Evolutionary conservation across 768 basidiomycete genomes (phyloP).

Genomic region (Cubamyces sp.): DNA sequence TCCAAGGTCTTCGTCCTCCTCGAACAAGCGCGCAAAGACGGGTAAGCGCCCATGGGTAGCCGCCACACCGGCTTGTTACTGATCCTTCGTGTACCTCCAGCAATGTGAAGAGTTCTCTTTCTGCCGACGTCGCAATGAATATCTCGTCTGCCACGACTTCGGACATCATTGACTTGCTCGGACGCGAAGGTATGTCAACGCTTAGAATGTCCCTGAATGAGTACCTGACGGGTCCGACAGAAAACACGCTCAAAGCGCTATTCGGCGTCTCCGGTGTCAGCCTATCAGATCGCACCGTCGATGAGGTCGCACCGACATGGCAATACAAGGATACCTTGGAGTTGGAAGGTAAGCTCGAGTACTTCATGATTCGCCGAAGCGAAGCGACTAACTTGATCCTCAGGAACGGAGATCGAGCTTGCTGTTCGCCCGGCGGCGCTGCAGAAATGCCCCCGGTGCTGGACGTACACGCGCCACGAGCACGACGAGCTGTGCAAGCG

Average conservation of each 20-base stretch:
- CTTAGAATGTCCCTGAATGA: background rate
- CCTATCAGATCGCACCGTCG: conserved; percentile 49
- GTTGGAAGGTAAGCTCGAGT: conserved; percentile 47
- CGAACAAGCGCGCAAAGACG: conserved; percentile 75
- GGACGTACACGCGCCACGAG: conserved; percentile 68
- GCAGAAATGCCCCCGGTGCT: conserved; percentile 89
- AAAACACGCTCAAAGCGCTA: conserved; percentile 64
- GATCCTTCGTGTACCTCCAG: conserved; percentile 39
- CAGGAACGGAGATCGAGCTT: conserved; percentile 44
- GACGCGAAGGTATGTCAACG: conserved; percentile 43
- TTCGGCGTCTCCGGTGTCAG: conserved; percentile 81
- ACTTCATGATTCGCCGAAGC: background rate
- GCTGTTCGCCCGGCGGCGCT: conserved; percentile 62
- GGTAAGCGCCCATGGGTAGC: conserved; percentile 48
- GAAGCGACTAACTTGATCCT: conserved; percentile 20
- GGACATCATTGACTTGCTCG: conserved; percentile 43
- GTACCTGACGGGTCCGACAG: conserved; percentile 41
- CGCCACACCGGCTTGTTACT: background rate
- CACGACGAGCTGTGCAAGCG: conserved; percentile 64
- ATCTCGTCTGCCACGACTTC: conserved; percentile 43
- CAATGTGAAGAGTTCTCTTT: conserved; percentile 72
- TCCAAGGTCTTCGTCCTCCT: conserved; percentile 63
- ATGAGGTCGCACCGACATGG: conserved; percentile 51
- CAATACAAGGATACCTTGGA: conserved; percentile 46
- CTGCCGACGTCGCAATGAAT: conserved; percentile 73